phyloP scores from a whole-genome alignment of 805 yeast species.

The Blastobotrys muscicola region DNA sequence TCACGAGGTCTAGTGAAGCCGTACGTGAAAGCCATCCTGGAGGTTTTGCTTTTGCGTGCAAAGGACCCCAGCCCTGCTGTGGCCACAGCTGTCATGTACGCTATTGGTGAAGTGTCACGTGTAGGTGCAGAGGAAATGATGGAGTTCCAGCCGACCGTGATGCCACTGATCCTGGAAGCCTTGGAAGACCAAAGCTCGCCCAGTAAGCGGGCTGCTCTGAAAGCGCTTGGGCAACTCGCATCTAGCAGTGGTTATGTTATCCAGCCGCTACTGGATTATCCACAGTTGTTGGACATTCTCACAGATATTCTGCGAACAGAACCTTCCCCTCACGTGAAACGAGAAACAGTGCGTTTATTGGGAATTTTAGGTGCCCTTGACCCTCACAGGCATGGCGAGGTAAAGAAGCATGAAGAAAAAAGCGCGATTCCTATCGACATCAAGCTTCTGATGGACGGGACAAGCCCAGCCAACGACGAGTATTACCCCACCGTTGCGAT shows the following conservation, averaged over 20 bases:
- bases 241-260: conserved; percentile 91
- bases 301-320: conserved; percentile 78
- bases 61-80: conserved; percentile 68
- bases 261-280: conserved; percentile 85
- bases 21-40: conserved; percentile 83
- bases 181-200: conserved; percentile 90
- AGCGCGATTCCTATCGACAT: conserved; percentile 88
- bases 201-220: conserved; percentile 77
- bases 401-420: conserved; percentile 66
- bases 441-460: conserved; percentile 82
- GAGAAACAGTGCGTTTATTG: conserved; percentile 80
- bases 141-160: conserved; percentile 60
- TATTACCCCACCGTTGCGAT: conserved; percentile 94
- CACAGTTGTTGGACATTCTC: conserved; percentile 73
- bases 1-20: conserved; percentile 82
- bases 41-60: conserved; percentile 68
- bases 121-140: conserved; percentile 83
- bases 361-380: conserved; percentile 96
- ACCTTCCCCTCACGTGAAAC: conserved; percentile 57
- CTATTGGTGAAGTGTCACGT: conserved; percentile 80
- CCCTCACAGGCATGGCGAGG: conserved; percentile 90
- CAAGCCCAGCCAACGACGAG: conserved; percentile 84
- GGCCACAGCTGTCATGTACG: conserved; percentile 74
- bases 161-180: conserved; percentile 82
- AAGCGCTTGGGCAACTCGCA: conserved; percentile 79